Evolutionary conservation across 2,329 filamentous ascomycete species (phyloP).

Genomic region (Colletotrichum lupini): DNA sequence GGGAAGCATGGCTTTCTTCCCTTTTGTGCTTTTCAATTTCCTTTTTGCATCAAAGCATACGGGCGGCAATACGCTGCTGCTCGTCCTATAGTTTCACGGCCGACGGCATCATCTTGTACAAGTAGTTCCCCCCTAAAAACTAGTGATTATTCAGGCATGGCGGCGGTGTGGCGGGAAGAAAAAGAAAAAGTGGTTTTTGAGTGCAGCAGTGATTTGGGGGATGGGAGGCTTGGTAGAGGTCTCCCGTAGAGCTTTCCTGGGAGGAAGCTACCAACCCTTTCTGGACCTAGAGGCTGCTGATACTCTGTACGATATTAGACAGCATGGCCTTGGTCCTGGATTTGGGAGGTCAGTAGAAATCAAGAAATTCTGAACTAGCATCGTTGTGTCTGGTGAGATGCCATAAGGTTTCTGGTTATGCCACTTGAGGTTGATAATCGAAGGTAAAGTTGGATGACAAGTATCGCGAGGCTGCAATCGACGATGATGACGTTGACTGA

Average conservation of each 20-base stretch:
- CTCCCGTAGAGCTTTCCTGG: neutral
- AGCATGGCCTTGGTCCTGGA: neutral
- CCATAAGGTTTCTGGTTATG: no score
- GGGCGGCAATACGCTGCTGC: slow-evolving; percentile 20
- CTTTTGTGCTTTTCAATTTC: slow-evolving; percentile 6
- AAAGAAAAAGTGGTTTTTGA: slow-evolving; percentile 6
- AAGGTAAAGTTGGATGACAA: no score
- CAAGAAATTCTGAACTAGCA: slow-evolving; percentile 4
- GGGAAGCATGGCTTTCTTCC: slow-evolving; percentile 25
- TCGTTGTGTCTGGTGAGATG: neutral
- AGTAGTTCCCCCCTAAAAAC: slow-evolving; percentile 19
- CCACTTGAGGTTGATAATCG: no score
- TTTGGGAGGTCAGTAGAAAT: slow-evolving; percentile 9
- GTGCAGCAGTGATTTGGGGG: neutral
- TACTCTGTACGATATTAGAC: slow-evolving; percentile 28
- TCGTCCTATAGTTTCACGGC: slow-evolving; percentile 21
- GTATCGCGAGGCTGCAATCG: no score
- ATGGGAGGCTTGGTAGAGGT: neutral
- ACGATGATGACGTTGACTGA: no score
- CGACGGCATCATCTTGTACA: slow-evolving; percentile 31
- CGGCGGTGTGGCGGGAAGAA: slow-evolving; percentile 15
- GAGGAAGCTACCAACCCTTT: neutral
- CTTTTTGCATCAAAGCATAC: slow-evolving; percentile 23
- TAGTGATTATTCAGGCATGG: slow-evolving; percentile 32
- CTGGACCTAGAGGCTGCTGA: neutral